phyloP scores from a whole-genome alignment of 768 basidiomycete species.

The Termitomyces sp. region DNA sequence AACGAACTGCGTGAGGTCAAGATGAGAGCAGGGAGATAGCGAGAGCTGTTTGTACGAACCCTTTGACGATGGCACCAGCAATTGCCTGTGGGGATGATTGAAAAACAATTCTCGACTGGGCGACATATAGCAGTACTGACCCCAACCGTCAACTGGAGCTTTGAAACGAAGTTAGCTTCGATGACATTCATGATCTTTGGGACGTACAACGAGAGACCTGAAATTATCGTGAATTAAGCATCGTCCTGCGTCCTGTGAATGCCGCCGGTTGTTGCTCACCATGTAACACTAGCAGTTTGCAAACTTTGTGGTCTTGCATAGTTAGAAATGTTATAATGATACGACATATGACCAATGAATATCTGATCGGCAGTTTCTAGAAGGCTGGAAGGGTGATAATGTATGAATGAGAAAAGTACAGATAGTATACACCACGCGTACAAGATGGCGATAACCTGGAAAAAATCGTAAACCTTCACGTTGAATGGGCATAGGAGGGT shows the following conservation, averaged over 20 bases:
- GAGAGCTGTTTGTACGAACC: slow-evolving; percentile 18
- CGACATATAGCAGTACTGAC: slow-evolving; percentile 21
- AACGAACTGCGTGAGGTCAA: slow-evolving; percentile 39
- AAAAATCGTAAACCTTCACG: background rate
- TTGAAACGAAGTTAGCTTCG: slow-evolving; percentile 1
- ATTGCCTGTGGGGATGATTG: slow-evolving; percentile 32
- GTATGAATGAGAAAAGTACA: background rate
- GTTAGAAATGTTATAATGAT: slow-evolving; percentile 50
- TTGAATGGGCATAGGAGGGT: background rate
- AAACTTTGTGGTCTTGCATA: slow-evolving; percentile 32
- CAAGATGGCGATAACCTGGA: slow-evolving; percentile 36
- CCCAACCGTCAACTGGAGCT: slow-evolving; percentile 46
- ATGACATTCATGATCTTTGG: background rate
- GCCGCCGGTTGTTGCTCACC: slow-evolving; percentile 28
- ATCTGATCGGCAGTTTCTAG: slow-evolving; percentile 50
- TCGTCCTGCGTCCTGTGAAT: background rate
- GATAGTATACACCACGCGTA: slow-evolving; percentile 12
- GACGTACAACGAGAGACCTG: slow-evolving; percentile 51
- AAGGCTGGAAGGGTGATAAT: slow-evolving; percentile 28
- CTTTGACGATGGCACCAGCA: slow-evolving; percentile 56
- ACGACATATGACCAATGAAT: slow-evolving; percentile 52
- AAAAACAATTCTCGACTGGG: background rate
- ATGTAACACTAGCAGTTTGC: slow-evolving; percentile 32
- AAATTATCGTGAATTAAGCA: slow-evolving; percentile 1
- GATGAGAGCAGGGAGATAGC: slow-evolving; percentile 1